A percentile compares a stretch with the other conserved stretches of the same genome.
Conservation (phyloP, 106 monocot species). For the Dendrobium nobile region DNA sequence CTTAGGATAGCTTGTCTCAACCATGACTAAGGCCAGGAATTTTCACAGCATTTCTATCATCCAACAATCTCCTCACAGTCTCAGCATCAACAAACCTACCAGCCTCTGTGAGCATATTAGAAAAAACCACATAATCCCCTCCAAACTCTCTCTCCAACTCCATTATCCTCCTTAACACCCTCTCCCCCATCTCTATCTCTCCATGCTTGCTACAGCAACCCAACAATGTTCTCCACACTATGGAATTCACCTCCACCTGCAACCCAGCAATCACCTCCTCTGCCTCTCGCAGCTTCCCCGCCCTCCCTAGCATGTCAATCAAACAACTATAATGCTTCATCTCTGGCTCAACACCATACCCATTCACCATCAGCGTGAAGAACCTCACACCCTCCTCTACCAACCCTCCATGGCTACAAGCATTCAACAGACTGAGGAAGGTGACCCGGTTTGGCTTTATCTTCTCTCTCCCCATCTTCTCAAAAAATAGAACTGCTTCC, state of each 20-base stretch:
- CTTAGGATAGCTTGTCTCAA: background rate
- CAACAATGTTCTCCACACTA: conserved; percentile 73
- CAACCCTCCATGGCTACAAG: conserved; percentile 72
- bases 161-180: conserved; percentile 52
- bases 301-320: conserved; percentile 70
- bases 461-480: conserved; percentile 27
- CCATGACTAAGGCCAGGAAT: conserved; percentile 44
- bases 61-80: conserved; percentile 45
- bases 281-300: conserved; percentile 51
- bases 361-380: conserved; percentile 38
- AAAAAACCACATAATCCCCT: conserved; percentile 68
- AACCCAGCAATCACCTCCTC: conserved; percentile 38
- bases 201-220: conserved; percentile 59
- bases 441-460: conserved; percentile 54
- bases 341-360: conserved; percentile 36
- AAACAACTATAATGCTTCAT: conserved; percentile 70
- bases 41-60: conserved; percentile 51
- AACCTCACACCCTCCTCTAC: conserved; percentile 55
- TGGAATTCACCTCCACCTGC: conserved; percentile 30
- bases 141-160: conserved; percentile 45
- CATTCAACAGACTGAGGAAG: conserved; percentile 57
- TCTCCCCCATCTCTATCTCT: conserved; percentile 58
- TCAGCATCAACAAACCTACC: conserved; percentile 67
- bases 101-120: conserved; percentile 48
- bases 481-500: conserved; percentile 39